Conservation (phyloP, 2,329 filamentous ascomycete genomes). For the Talaromyces albobiverticillius region DNA sequence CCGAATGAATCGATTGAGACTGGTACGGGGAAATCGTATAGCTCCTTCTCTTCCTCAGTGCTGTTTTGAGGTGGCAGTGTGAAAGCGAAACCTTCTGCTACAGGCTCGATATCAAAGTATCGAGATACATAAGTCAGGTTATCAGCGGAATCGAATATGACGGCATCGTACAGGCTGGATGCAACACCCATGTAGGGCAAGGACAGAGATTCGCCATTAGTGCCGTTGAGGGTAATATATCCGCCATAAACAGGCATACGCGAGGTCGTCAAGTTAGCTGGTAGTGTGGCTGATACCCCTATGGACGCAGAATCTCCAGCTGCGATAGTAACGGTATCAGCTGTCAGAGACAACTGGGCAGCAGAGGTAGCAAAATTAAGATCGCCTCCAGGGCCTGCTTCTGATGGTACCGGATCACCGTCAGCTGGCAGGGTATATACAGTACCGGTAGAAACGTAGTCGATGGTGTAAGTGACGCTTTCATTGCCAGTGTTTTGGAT, state of each 20-base stretch:
- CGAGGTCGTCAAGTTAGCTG: slow-evolving; percentile 20
- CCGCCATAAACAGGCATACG: slow-evolving; percentile 32
- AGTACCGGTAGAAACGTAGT: slow-evolving; percentile 50
- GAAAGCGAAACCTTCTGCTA: slow-evolving; percentile 6
- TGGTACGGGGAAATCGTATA: slow-evolving; percentile 10
- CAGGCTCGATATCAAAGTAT: neutral
- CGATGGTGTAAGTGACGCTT: slow-evolving; percentile 52
- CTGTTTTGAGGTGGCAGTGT: slow-evolving; percentile 11
- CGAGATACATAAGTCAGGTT: slow-evolving; percentile 6
- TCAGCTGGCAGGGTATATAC: slow-evolving; percentile 49
- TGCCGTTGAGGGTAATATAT: slow-evolving; percentile 27
- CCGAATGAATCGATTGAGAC: slow-evolving; percentile 4
- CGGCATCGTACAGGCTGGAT: slow-evolving; percentile 5
- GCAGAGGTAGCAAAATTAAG: slow-evolving; percentile 14
- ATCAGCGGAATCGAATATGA: slow-evolving; percentile 4
- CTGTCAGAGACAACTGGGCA: slow-evolving; percentile 12
- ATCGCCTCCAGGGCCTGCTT: slow-evolving; percentile 2
- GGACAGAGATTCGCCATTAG: slow-evolving; percentile 23
- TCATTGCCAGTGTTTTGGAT: slow-evolving; percentile 54
- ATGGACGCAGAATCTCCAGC: slow-evolving; percentile 21
- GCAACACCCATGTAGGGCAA: slow-evolving; percentile 33
- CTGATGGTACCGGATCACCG: slow-evolving; percentile 9
- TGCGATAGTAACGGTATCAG: slow-evolving; percentile 19
- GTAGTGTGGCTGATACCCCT: slow-evolving; percentile 19
- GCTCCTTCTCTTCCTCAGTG: slow-evolving; percentile 6